These are phyloP conservation scores for Ustulina deusta DNA, from an alignment of 2,329 filamentous ascomycete species.

Conservation along the genomic window DNA sequence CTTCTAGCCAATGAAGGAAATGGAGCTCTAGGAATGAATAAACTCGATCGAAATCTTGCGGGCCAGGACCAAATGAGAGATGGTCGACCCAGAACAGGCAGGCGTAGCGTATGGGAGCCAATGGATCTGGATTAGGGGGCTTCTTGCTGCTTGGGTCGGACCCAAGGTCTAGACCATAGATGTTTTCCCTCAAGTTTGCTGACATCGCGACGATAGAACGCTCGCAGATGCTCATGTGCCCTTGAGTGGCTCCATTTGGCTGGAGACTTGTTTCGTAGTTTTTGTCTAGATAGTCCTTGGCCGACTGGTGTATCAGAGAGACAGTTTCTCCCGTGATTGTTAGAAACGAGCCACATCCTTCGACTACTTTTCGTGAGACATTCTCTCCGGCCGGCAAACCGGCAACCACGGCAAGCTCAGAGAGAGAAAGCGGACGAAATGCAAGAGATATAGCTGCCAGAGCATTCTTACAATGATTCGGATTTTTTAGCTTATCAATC, in stretches of 20 bases:
- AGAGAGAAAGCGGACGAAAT: not conserved
- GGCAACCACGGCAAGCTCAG: not conserved
- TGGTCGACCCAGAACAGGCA: conserved; percentile 6
- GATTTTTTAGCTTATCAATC: not conserved
- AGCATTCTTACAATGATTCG: not conserved
- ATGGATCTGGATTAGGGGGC: not conserved
- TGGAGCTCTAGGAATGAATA: not conserved
- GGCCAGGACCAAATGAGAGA: not conserved
- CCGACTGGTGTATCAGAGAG: conserved; percentile 1
- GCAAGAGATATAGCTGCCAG: not conserved
- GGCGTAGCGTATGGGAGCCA: not conserved
- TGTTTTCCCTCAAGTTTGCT: not conserved
- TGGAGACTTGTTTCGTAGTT: not conserved
- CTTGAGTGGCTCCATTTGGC: not conserved
- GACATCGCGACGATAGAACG: not conserved
- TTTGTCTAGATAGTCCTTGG: conserved; percentile 1
- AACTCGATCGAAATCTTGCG: not conserved
- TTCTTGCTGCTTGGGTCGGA: not conserved
- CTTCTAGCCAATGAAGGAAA: conserved; percentile 11
- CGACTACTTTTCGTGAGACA: not conserved
- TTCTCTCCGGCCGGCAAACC: not conserved
- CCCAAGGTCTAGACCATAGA: not conserved
- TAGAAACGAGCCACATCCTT: conserved; percentile 5
- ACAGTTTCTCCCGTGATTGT: not conserved
- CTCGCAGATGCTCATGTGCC: not conserved